Evolutionary conservation across 495 filamentous ascomycete species (phyloP).

Genomic region (Neurospora sp.): DNA sequence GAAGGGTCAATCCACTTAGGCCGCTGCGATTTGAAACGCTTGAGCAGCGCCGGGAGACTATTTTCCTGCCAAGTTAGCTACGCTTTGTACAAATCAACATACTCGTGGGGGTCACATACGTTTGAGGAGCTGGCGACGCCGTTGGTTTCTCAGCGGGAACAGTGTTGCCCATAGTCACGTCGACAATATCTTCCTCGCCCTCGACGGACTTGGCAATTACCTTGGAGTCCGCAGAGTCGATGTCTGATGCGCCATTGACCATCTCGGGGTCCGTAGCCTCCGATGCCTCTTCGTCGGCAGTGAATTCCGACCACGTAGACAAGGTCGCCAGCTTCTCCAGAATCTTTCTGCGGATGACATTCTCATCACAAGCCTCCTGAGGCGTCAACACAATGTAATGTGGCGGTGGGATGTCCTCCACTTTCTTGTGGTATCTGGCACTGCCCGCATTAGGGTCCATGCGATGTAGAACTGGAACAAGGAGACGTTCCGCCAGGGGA

Average conservation of each 20-base stretch:
- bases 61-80: slow-evolving; percentile 1
- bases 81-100: background rate
- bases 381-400: slow-evolving; percentile 43
- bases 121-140: background rate
- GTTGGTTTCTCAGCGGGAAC: slow-evolving; percentile 16
- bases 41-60: slow-evolving; percentile 16
- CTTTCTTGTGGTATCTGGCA: slow-evolving; percentile 12
- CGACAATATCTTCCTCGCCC: slow-evolving; percentile 83
- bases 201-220: slow-evolving; percentile 69
- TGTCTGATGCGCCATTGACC: slow-evolving; percentile 64
- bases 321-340: slow-evolving; percentile 38
- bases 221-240: slow-evolving; percentile 57
- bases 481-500: slow-evolving; percentile 55
- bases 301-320: slow-evolving; percentile 34
- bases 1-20: slow-evolving; percentile 38
- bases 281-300: slow-evolving; percentile 32
- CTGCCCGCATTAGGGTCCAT: slow-evolving; percentile 9
- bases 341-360: slow-evolving; percentile 40
- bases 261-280: slow-evolving; percentile 59
- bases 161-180: slow-evolving; percentile 73
- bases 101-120: slow-evolving; percentile 10
- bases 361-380: slow-evolving; percentile 39
- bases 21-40: slow-evolving; percentile 23
- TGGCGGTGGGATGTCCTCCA: slow-evolving; percentile 22
- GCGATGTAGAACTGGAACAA: slow-evolving; percentile 74